A percentile compares a stretch with the other conserved stretches of the same genome.
These are phyloP conservation scores for Penicillium sp. DNA, from an alignment of 2,329 filamentous ascomycete species.

Conservation along the genomic window DNA sequence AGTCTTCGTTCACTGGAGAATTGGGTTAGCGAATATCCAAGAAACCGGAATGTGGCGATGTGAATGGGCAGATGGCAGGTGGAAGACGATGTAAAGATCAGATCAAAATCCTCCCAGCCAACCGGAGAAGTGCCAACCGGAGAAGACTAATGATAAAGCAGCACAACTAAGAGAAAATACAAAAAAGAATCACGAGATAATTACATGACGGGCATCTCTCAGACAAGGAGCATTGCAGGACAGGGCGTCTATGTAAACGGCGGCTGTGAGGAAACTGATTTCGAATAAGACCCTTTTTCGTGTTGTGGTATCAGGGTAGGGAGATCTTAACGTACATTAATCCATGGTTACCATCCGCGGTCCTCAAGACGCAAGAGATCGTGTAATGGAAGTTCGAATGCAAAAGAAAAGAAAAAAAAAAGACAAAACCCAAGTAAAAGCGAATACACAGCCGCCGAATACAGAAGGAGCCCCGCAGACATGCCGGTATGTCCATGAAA, in stretches of 20 bases:
- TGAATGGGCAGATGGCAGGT: conserved; percentile 11
- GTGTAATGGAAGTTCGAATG: conserved; percentile 40
- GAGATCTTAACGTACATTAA: conserved; percentile 53
- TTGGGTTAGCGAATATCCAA: conserved; percentile 29
- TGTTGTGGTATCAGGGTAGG: conserved; percentile 44
- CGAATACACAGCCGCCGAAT: conserved; percentile 33
- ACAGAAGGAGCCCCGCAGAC: conserved; percentile 31
- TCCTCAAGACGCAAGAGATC: conserved; percentile 36
- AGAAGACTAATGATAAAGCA: conserved; percentile 1
- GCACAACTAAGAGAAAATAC: conserved; percentile 26
- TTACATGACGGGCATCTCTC: conserved; percentile 36
- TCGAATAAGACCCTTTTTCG: conserved; percentile 45
- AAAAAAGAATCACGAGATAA: conserved; percentile 29
- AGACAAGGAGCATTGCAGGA: conserved; percentile 31
- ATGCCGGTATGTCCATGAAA: conserved; percentile 35
- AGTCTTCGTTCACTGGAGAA: conserved; percentile 47
- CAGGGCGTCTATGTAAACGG: conserved; percentile 43
- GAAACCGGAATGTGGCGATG: conserved; percentile 12
- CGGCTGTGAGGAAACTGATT: conserved; percentile 48
- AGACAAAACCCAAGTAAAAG: conserved; percentile 22
- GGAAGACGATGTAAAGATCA: not conserved
- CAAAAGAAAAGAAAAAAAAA: conserved; percentile 27
- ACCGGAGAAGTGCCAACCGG: not conserved
- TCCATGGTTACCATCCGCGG: conserved; percentile 37
- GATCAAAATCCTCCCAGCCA: not conserved